Conservation (phyloP, 2,329 filamentous ascomycete species). For the Colletotrichum australisinense region DNA sequence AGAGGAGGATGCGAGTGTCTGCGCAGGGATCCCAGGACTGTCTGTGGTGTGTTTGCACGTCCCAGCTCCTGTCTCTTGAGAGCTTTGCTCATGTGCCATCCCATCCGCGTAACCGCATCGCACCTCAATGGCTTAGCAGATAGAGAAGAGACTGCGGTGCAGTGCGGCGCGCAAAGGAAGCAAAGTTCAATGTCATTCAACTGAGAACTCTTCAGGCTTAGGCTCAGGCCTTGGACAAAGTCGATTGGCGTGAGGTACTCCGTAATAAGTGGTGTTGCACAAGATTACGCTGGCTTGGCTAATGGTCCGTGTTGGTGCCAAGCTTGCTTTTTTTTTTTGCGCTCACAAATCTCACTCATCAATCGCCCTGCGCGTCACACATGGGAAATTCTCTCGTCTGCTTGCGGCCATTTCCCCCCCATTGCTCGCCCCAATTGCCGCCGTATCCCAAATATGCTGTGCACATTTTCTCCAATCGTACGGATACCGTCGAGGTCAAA, state of each 20-base stretch:
- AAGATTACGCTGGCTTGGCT: not conserved
- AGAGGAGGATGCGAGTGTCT: not conserved
- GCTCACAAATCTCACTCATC: not conserved
- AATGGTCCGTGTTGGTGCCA: slow-evolving; percentile 7
- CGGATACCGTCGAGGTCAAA: not conserved
- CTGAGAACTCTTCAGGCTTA: not conserved
- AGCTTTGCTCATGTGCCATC: slow-evolving; percentile 33
- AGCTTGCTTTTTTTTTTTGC: not conserved
- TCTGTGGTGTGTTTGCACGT: slow-evolving; percentile 20
- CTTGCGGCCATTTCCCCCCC: not conserved
- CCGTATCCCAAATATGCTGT: slow-evolving; percentile 3
- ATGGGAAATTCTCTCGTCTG: not conserved
- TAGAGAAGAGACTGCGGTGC: not conserved
- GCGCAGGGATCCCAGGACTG: slow-evolving; percentile 11
- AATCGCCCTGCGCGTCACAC: not conserved
- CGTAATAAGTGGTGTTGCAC: not conserved
- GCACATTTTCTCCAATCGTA: not conserved
- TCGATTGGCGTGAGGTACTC: too few species aligned
- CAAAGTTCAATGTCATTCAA: not conserved
- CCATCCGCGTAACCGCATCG: slow-evolving; percentile 15
- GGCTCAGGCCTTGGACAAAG: not conserved
- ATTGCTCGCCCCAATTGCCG: slow-evolving; percentile 3
- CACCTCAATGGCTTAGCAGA: not conserved
- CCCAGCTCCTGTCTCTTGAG: not conserved
- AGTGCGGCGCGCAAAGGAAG: not conserved